These are phyloP conservation scores for Solanum bulbocastanum DNA, from an alignment of 257 asterid species.

Conservation along the genomic window DNA sequence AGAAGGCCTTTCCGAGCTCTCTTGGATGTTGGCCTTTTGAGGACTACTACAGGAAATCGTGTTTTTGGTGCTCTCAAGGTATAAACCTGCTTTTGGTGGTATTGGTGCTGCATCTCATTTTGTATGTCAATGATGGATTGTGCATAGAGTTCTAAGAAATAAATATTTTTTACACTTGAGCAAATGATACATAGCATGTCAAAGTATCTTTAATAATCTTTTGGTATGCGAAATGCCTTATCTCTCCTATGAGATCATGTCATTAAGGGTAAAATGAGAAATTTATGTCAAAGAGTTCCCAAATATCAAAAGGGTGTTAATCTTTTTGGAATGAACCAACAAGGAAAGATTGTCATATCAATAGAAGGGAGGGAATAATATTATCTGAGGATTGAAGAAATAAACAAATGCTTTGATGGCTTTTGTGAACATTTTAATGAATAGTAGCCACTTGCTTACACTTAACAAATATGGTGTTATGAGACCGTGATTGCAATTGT, in stretches of 20 bases:
- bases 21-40: conserved; percentile 55
- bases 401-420: neutral
- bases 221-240: neutral
- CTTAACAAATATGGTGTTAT: neutral
- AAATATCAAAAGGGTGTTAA: neutral
- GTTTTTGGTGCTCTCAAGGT: conserved; percentile 73
- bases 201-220: neutral
- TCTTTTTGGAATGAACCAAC: neutral
- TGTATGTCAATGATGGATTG: neutral
- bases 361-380: neutral
- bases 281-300: neutral
- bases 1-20: conserved; percentile 66
- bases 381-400: neutral
- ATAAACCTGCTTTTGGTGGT: neutral
- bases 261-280: neutral
- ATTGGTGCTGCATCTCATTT: neutral
- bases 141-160: neutral
- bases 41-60: conserved; percentile 67
- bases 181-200: neutral
- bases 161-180: neutral
- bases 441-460: neutral
- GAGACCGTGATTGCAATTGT: neutral
- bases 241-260: neutral
- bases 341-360: neutral
- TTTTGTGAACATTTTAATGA: neutral